phyloP scores from a whole-genome alignment of 306 rosid genomes.

The Astragalus glycyphyllos region DNA sequence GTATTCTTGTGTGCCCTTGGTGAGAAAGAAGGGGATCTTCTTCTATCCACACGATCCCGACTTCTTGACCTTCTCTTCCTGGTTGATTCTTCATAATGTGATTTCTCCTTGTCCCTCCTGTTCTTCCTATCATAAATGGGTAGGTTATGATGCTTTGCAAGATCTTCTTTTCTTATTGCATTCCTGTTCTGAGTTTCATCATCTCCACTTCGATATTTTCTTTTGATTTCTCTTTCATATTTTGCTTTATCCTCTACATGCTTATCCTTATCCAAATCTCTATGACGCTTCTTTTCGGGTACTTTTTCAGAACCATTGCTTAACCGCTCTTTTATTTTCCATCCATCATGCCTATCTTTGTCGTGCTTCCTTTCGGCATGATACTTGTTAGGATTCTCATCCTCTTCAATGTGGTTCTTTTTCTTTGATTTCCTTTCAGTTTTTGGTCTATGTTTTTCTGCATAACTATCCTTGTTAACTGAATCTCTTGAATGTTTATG shows the following conservation, averaged over 20 bases:
- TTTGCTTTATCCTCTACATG: constrained; percentile 53
- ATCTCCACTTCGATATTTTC: constrained; percentile 59
- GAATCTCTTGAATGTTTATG: constrained; percentile 60
- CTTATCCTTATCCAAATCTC: constrained; percentile 60
- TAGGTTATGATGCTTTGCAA: constrained; percentile 47
- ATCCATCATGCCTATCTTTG: constrained; percentile 40
- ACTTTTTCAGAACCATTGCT: constrained; percentile 48
- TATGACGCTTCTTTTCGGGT: constrained; percentile 61
- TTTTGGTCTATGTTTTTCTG: constrained; percentile 51
- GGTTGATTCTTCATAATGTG: constrained; percentile 62
- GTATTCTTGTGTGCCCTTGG: constrained; percentile 54
- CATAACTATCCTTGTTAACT: constrained; percentile 54
- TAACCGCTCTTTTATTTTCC: constrained; percentile 36
- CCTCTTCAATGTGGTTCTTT: constrained; percentile 55
- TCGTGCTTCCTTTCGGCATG: constrained; percentile 55
- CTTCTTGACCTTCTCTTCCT: constrained; percentile 71
- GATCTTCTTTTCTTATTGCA: constrained; percentile 56
- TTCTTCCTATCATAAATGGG: constrained; percentile 57
- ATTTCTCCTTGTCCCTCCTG: constrained; percentile 51
- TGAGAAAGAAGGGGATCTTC: constrained; percentile 61
- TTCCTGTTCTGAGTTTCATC: constrained; percentile 57
- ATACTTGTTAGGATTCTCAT: constrained; percentile 54
- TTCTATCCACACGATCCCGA: constrained; percentile 59
- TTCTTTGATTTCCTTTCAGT: constrained; percentile 65
- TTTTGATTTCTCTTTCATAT: constrained; percentile 65